Conservation (phyloP, 495 filamentous ascomycete genomes). For the Trypethelium eluteriae region DNA sequence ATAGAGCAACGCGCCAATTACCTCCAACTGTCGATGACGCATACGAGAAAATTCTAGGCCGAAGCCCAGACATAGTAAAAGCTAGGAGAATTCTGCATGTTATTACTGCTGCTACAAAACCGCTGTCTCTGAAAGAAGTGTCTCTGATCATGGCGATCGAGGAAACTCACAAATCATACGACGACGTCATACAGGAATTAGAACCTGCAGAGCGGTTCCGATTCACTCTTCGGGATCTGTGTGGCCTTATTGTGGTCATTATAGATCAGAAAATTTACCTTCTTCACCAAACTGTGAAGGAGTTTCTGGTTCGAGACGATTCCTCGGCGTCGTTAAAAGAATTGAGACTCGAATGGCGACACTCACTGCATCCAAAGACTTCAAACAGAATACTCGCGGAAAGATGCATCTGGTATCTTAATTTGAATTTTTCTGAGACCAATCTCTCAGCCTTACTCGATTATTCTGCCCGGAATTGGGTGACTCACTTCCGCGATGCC, state of each 20-base stretch:
- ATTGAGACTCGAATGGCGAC: background rate
- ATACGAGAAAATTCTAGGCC: conserved; percentile 40
- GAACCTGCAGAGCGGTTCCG: conserved; percentile 20
- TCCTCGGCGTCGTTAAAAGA: background rate
- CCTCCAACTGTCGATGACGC: conserved; percentile 36
- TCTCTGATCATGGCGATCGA: conserved; percentile 33
- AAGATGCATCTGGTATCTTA: conserved; percentile 10
- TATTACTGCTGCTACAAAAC: conserved; percentile 36
- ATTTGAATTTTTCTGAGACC: background rate
- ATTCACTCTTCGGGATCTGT: conserved; percentile 31
- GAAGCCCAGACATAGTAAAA: conserved; percentile 23
- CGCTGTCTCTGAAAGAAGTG: conserved; percentile 40
- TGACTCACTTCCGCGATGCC: background rate
- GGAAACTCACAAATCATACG: conserved; percentile 20
- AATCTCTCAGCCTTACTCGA: background rate
- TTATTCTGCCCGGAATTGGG: background rate
- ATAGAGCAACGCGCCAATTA: conserved; percentile 24
- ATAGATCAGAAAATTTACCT: conserved; percentile 24
- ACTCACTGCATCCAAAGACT: background rate
- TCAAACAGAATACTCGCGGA: background rate
- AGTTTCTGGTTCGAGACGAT: conserved; percentile 24
- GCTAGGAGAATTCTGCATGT: conserved; percentile 37
- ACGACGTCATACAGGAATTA: conserved; percentile 22
- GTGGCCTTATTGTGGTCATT: conserved; percentile 26
- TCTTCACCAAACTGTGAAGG: conserved; percentile 30